Evolutionary conservation across 768 basidiomycete genomes (phyloP), one percentile per base, ranked within the genome.

Genomic region (Kwoniella shandongensis): DNA sequence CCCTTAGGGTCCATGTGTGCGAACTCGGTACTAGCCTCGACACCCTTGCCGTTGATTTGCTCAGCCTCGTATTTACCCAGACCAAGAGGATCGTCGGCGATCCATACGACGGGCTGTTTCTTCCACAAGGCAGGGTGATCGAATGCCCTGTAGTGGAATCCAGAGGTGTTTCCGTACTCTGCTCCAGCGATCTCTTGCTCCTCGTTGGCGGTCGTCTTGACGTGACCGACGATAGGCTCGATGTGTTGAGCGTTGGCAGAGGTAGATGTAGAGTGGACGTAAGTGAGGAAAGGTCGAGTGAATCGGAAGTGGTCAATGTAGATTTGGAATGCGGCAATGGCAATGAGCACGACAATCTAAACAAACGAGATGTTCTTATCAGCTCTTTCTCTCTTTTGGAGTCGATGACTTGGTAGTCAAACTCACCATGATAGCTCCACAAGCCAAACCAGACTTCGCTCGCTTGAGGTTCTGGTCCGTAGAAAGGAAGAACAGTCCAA

Each of bases 61-160:
- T 68, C 73, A 29, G 69, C 66, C 41, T 76, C 72, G 55, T 68
- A 69, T 23, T 69, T 59, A 3, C 72, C 74, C 23, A 78, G 50
- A 20, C 77, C 77, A 26, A 75, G 59, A 49, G 48, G 44, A 50
- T 78, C 77, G 48, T 72, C 60, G 17, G 73, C 66, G 41, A 78
- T 53, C 77, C 77, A 78, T 56, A 78, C 61, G 40, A 67, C 52
- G 29, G 76, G 76, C 58, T 77, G 76, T 27, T 66, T 66, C 62
- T 76, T 76, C 73, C 74, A 77, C 22, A 74, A 42, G 6, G 77
- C 76, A 11, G 77, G 77, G 66, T 78, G 75, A 45, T 77, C 73
- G 53, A 78, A 78, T 2, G 77, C 77, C 20, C 57, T 54, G 11
- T 65, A 65, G 62, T 77, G 74, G 59, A 69, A 66, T 8, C 70